A percentile compares a stretch with the other conserved stretches of the same genome.
Conservation (phyloP, 1,139 yeast species). For the Suhomyces ambrosiae region DNA sequence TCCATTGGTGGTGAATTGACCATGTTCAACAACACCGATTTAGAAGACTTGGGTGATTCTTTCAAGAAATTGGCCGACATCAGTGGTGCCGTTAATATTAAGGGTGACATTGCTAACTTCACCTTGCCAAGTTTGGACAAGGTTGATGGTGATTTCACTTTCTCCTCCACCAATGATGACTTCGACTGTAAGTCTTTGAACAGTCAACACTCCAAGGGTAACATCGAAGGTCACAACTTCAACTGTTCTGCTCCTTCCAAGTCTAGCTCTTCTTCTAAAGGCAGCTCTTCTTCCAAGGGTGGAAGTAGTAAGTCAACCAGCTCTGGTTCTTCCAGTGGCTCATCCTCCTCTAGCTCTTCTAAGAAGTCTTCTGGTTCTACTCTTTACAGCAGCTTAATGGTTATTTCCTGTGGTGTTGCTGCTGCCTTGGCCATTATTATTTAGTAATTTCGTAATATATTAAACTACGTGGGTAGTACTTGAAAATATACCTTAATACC, state of each 20-base stretch:
- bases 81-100: conserved; percentile 47
- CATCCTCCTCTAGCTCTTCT: conserved; percentile 12
- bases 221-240: conserved; percentile 50
- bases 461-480: not conserved
- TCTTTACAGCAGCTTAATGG: conserved; percentile 14
- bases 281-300: conserved; percentile 20
- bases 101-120: conserved; percentile 44
- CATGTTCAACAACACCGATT: conserved; percentile 45
- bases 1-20: conserved; percentile 48
- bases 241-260: conserved; percentile 41
- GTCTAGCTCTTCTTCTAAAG: conserved; percentile 15
- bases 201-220: conserved; percentile 32
- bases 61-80: conserved; percentile 36
- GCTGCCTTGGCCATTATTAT: conserved; percentile 24
- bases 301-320: conserved; percentile 18
- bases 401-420: conserved; percentile 21
- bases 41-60: conserved; percentile 35
- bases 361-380: conserved; percentile 24
- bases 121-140: conserved; percentile 39
- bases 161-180: conserved; percentile 40
- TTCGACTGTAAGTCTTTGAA: conserved; percentile 43
- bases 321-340: conserved; percentile 14
- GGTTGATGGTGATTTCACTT: conserved; percentile 48
- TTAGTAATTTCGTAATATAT: too few species aligned
- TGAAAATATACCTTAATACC: not conserved